Evolutionary conservation across 139 green algal species (phyloP), one percentile per base, ranked within the genome.

Genomic region (Edaphochlamys debaryana): DNA sequence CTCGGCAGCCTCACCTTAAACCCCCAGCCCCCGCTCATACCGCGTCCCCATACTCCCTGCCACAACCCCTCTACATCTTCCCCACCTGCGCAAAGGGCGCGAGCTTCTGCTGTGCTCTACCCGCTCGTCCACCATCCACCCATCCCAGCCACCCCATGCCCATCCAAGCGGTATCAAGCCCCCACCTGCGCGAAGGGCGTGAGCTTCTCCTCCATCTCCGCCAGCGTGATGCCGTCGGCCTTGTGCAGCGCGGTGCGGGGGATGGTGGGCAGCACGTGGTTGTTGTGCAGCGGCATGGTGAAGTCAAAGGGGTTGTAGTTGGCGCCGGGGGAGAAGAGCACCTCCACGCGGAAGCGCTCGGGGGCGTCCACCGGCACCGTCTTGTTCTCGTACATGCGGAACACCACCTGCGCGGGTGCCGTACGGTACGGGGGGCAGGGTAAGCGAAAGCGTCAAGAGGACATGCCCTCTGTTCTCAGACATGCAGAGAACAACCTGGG

Each of bases 361-460:
- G 82, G 72, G 36, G 56, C 58, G 19, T 80, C 54, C n/a, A 91
- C 79, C 19, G 82, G 79, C 80, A 98, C 93, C 58, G 92, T 78
- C 77, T 94, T 96, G 86, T 97, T 96, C 80, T 99, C 96, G 87
- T 97, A 99, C 95, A 99, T 98, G 64, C 95, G 90, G 74, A 99
- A 93, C 52, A 99, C 96, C 63, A 98, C 93, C 75, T 81, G 38
- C 30, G 13, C 7, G 64, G 34, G 32, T n/a, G n/a, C n/a, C n/a
- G n/a, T n/a, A n/a, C n/a, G n/a, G n/a, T n/a, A n/a, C n/a, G n/a
- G n/a, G n/a, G n/a, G n/a, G n/a, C n/a, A n/a, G n/a, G n/a, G n/a
- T n/a, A n/a, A n/a, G n/a, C n/a, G n/a, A n/a, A n/a, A n/a, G n/a
- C n/a, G n/a, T n/a, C n/a, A n/a, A n/a, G n/a, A n/a, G n/a, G n/a